Base-by-base conservation (phyloP, 805 yeast species). In the Pichia heedii region DNA sequence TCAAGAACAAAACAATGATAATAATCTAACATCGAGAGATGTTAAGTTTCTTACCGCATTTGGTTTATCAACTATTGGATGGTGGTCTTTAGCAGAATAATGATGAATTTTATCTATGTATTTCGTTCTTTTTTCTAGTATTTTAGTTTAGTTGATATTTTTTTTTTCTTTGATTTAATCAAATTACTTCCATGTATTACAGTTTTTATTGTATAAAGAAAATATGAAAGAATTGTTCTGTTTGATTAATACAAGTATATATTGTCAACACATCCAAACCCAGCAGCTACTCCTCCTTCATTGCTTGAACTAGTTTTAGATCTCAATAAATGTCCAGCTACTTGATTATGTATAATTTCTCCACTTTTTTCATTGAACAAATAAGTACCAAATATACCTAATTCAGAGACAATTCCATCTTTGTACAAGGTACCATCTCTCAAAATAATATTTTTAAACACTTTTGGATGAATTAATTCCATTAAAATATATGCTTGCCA, bases 201-300 rank as follows among this genome's bases (percentile, higher is more conserved):
- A 24, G 27, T 29, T 40, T 35, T 40, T 42, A 33, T 26, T 32
- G 37, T n/a, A 35, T 20, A 30, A 33, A 34, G 13, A n/a, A n/a
- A n/a, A n/a, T n/a, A n/a, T n/a, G n/a, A n/a, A n/a, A n/a, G n/a
- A n/a, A n/a, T n/a, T n/a, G n/a, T n/a, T n/a, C n/a, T n/a, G n/a
- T n/a, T n/a, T n/a, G n/a, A 16, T 43, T 56, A 65, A 46, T 72
- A 69, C 35, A 86, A 65, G 47, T 79, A 76, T 32, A 88, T 71
- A 56, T 88, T 84, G 62, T 93, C 98, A 34, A 93, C 85, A 62
- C 97, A 88, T 7, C 97, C 99, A 64, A 85, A 90, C 1, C 99
- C 99, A 15, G 98, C 98, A 20, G 97, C 97, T 29, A 93, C 97
- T 33, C 99, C 99, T 33, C 98, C 98, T 67, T 93, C 99, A 62